Percentiles rank a stretch among this genome's conserved stretches.
These are phyloP conservation scores for Colletotrichum neosansevieriae DNA, from an alignment of 2,329 filamentous ascomycete species.

Conservation along the genomic window DNA sequence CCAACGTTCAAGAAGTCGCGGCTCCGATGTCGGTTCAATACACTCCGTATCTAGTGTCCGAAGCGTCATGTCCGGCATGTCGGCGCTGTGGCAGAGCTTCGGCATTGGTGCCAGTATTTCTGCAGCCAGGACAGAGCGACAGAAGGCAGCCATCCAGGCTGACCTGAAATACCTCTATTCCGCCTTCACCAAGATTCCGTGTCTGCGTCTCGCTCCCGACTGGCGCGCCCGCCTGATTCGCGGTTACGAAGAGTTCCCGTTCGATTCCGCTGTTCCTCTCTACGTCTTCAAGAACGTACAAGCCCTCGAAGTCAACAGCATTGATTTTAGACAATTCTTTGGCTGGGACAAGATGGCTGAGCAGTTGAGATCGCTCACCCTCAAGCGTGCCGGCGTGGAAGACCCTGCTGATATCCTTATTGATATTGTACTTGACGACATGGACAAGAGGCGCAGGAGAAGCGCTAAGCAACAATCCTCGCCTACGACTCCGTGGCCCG, in stretches of 20 bases:
- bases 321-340: conserved; percentile 97
- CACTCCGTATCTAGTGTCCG: conserved; percentile 96
- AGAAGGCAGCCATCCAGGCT: conserved; percentile 85
- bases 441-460: conserved; percentile 89
- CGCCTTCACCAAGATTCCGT: conserved; percentile 98
- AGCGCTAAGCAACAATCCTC: conserved; percentile 89
- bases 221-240: conserved; percentile 90
- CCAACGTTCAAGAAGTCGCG: conserved; percentile 81
- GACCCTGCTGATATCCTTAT: conserved; percentile 91
- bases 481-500: conserved; percentile 77
- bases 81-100: conserved; percentile 89
- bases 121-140: conserved; percentile 86
- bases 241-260: conserved; percentile 97
- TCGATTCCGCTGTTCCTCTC: conserved; percentile 96
- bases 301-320: conserved; percentile 91
- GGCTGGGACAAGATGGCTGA: conserved; percentile 96
- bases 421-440: conserved; percentile 95
- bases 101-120: conserved; percentile 85
- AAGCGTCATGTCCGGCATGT: conserved; percentile 98
- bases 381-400: conserved; percentile 89
- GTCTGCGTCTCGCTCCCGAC: conserved; percentile 89
- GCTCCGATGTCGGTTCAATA: conserved; percentile 89
- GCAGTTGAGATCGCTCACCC: conserved; percentile 87
- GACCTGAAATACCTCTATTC: conserved; percentile 98
- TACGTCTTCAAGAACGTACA: conserved; percentile 97